Evolutionary conservation across 768 basidiomycete genomes (phyloP).

Genomic region (Pluteus cervinus): DNA sequence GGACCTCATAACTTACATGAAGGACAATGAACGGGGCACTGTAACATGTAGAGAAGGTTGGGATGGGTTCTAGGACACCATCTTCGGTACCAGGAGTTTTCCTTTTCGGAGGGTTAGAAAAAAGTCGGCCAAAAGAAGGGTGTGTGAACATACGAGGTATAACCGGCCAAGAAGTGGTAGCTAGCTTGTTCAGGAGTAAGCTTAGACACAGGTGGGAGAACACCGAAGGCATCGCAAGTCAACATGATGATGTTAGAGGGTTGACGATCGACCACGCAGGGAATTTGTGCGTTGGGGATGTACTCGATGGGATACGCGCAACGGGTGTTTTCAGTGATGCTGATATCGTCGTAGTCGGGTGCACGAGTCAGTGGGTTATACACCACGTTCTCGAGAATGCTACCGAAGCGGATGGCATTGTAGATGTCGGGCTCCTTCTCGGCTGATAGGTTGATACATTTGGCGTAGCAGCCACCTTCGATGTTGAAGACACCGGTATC

Average conservation of each 20-base stretch:
- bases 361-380: slow-evolving; percentile 78
- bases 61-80: slow-evolving; percentile 95
- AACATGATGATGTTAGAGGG: slow-evolving; percentile 96
- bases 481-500: slow-evolving; percentile 99
- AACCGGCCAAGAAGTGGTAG: slow-evolving; percentile 97
- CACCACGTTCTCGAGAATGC: slow-evolving; percentile 98
- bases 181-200: slow-evolving; percentile 92
- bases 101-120: slow-evolving; percentile 27
- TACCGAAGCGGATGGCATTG: slow-evolving; percentile 91
- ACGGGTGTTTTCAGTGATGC: slow-evolving; percentile 98
- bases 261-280: slow-evolving; percentile 81
- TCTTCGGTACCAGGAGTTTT: slow-evolving; percentile 99
- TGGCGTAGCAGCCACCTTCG: slow-evolving; percentile 99
- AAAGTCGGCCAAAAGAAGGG: background rate
- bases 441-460: slow-evolving; percentile 91
- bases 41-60: slow-evolving; percentile 99
- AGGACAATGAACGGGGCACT: slow-evolving; percentile 99
- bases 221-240: slow-evolving; percentile 97
- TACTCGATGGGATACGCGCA: slow-evolving; percentile 99
- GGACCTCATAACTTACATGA: slow-evolving; percentile 48
- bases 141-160: slow-evolving; percentile 66
- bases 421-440: slow-evolving; percentile 99
- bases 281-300: slow-evolving; percentile 93
- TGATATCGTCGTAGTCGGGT: slow-evolving; percentile 93
- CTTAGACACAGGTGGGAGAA: slow-evolving; percentile 92